Conservation (phyloP, 169 alveolate species). For the Cryptosporidium canis region DNA sequence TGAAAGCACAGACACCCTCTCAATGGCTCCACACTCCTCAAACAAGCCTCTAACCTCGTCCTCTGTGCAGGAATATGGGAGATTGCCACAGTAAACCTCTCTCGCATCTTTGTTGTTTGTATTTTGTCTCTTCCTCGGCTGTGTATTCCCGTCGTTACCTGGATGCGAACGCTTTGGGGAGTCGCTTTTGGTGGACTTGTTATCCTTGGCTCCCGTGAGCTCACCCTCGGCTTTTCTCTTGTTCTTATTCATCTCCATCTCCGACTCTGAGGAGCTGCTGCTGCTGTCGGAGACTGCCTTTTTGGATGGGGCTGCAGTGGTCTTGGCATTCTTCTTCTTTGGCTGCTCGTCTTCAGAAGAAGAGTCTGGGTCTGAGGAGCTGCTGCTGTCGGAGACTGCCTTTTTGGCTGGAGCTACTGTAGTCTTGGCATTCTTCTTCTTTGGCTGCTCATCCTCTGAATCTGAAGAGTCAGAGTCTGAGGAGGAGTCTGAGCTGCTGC, state of each 20-base stretch:
- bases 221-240: slow-evolving; percentile 47
- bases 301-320: neutral
- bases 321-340: neutral
- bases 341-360: neutral
- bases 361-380: neutral
- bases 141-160: slow-evolving; percentile 39
- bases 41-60: slow-evolving; percentile 86
- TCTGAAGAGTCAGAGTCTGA: slow-evolving; percentile 18
- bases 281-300: neutral
- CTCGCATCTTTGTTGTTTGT: slow-evolving; percentile 74
- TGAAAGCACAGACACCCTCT: slow-evolving; percentile 83
- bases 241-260: neutral
- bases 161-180: slow-evolving; percentile 5
- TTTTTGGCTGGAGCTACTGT: neutral
- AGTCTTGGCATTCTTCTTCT: slow-evolving; percentile 8
- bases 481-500: neutral
- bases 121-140: slow-evolving; percentile 76
- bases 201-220: neutral
- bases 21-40: slow-evolving; percentile 89
- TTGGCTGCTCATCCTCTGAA: slow-evolving; percentile 11
- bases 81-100: slow-evolving; percentile 89
- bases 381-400: neutral
- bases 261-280: slow-evolving; percentile 17
- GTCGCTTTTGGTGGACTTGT: neutral
- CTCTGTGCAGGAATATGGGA: slow-evolving; percentile 87